A percentile compares a stretch with the other conserved stretches of the same genome.
Conservation (phyloP, 495 filamentous ascomycete genomes). For the Talaromyces ruber region DNA sequence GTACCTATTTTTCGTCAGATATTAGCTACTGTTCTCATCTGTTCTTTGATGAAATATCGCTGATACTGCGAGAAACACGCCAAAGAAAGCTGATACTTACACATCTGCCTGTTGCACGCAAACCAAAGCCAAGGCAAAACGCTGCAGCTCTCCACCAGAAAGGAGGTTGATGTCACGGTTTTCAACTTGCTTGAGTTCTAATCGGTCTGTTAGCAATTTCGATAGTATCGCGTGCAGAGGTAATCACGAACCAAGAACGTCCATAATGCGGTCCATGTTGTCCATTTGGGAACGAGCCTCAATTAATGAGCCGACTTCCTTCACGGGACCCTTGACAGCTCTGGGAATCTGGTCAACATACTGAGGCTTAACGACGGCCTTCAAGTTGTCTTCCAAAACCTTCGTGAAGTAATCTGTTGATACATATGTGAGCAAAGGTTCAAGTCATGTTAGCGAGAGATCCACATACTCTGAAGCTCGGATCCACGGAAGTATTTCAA, state of each 20-base stretch:
- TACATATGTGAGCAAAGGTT: neutral
- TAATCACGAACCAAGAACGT: constrained; percentile 54
- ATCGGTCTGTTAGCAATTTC: constrained; percentile 14
- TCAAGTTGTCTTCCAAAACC: constrained; percentile 88
- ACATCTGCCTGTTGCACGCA: constrained; percentile 96
- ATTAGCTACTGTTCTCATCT: constrained; percentile 9
- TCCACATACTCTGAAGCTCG: constrained; percentile 78
- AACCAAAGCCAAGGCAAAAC: constrained; percentile 91
- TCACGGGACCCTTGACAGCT: constrained; percentile 71
- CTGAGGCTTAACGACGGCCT: constrained; percentile 97
- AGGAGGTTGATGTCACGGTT: constrained; percentile 82
- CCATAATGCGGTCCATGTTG: constrained; percentile 77
- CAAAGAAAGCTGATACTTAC: constrained; percentile 35
- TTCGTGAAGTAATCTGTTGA: constrained; percentile 91
- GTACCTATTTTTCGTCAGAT: constrained; percentile 46
- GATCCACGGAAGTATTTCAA: constrained; percentile 96
- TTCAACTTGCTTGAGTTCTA: constrained; percentile 77
- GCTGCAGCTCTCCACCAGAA: constrained; percentile 94
- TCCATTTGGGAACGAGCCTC: constrained; percentile 63
- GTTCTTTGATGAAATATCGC: neutral
- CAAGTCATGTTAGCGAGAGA: neutral
- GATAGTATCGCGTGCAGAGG: neutral
- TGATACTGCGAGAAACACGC: neutral
- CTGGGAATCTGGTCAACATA: constrained; percentile 97
- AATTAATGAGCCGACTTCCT: constrained; percentile 68